Evolutionary conservation across 2,329 filamentous ascomycete species (phyloP).

Genomic region (Fusarium xylarioides): DNA sequence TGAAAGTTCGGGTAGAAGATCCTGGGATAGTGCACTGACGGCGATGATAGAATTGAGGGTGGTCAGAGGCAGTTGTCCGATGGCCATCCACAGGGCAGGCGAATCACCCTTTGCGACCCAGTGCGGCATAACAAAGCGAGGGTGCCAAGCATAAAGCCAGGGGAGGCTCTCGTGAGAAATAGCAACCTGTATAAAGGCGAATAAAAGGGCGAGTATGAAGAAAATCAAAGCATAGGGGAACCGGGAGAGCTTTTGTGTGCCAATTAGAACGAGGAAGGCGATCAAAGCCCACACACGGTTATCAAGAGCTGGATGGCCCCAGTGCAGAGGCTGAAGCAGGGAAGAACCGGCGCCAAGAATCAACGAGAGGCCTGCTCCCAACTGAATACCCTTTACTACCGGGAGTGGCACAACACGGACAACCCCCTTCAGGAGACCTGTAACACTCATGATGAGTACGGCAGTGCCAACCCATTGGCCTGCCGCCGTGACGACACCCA

Average conservation of each 20-base stretch:
- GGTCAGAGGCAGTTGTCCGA: slow-evolving; percentile 90
- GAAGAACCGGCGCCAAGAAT: slow-evolving; percentile 78
- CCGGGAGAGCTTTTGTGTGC: slow-evolving; percentile 70
- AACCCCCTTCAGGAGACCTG: slow-evolving; percentile 79
- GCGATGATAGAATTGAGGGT: slow-evolving; percentile 93
- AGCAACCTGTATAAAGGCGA: slow-evolving; percentile 62
- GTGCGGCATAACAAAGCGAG: slow-evolving; percentile 54
- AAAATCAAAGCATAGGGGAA: slow-evolving; percentile 83
- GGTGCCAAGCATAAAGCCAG: slow-evolving; percentile 67
- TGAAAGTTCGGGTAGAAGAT: slow-evolving; percentile 76
- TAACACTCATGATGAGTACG: slow-evolving; percentile 80
- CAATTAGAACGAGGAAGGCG: slow-evolving; percentile 76
- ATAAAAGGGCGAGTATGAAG: slow-evolving; percentile 72
- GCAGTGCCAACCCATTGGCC: slow-evolving; percentile 76
- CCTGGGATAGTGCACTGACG: slow-evolving; percentile 79
- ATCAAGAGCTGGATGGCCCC: slow-evolving; percentile 75
- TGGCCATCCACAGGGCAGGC: slow-evolving; percentile 65
- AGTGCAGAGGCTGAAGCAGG: slow-evolving; percentile 74
- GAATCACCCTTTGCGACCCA: slow-evolving; percentile 45
- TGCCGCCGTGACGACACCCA: slow-evolving; percentile 78
- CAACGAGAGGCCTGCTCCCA: slow-evolving; percentile 87
- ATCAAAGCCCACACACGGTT: slow-evolving; percentile 81
- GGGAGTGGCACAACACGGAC: slow-evolving; percentile 81
- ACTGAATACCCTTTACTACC: slow-evolving; percentile 93
- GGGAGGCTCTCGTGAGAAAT: slow-evolving; percentile 53